Evolutionary conservation across 768 basidiomycete genomes (phyloP).

Genomic region (Auricularia sp.): DNA sequence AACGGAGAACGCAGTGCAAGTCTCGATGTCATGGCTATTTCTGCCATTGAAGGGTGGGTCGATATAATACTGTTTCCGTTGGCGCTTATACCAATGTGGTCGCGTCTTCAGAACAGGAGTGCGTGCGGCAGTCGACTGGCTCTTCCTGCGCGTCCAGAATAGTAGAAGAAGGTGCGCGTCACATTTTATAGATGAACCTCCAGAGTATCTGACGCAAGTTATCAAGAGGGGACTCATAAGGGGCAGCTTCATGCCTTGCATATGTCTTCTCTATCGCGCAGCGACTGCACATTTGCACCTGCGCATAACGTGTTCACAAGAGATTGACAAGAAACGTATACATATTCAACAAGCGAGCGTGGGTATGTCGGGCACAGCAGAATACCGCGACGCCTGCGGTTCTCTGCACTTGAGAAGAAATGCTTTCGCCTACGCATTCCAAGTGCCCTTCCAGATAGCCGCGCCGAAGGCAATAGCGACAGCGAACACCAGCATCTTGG

Average conservation of each 20-base stretch:
- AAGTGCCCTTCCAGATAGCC: slow-evolving; percentile 26
- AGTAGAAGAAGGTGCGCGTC: slow-evolving; percentile 45
- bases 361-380: no score
- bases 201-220: no score
- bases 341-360: no score
- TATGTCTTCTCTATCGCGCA: no score
- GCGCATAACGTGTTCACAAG: no score
- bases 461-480: background rate
- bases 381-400: no score
- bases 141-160: slow-evolving; percentile 89
- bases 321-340: no score
- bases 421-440: slow-evolving; percentile 19
- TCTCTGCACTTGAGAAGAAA: no score
- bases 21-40: slow-evolving; percentile 82
- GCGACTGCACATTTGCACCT: no score
- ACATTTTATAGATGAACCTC: background rate
- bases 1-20: slow-evolving; percentile 54
- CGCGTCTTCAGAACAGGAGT: slow-evolving; percentile 61
- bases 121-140: slow-evolving; percentile 84
- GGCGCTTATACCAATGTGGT: background rate
- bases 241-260: no score
- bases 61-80: background rate
- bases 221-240: no score
- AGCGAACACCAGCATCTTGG: background rate
- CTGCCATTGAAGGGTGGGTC: slow-evolving; percentile 79